These are phyloP conservation scores for Acer saccharum DNA, from an alignment of 345 rosid genomes.

Conservation along the genomic window DNA sequence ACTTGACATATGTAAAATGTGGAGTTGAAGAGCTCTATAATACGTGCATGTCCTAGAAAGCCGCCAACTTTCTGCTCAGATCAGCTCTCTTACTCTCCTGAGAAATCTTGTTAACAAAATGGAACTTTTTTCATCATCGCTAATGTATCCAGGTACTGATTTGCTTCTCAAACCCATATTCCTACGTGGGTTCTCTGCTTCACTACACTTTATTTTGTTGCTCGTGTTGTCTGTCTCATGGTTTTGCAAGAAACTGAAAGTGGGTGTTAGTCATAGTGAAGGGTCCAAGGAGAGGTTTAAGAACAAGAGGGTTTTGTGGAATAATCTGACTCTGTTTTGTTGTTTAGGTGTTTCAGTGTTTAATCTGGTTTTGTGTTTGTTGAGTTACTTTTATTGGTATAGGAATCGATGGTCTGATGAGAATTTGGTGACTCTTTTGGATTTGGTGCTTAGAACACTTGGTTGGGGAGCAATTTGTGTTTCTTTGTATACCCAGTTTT, in stretches of 20 bases:
- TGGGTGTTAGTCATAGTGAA: conserved; percentile 15
- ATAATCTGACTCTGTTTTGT: conserved; percentile 48
- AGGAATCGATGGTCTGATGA: conserved; percentile 55
- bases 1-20: no score
- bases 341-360: conserved; percentile 52
- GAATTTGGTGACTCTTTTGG: conserved; percentile 48
- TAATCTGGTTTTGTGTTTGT: conserved; percentile 44
- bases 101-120: no score
- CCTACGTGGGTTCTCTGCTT: conserved; percentile 41
- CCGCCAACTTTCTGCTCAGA: no score
- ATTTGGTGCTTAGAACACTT: conserved; percentile 55
- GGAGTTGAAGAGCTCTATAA: no score
- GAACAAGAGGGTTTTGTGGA: conserved; percentile 22
- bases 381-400: conserved; percentile 38
- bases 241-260: conserved; percentile 35
- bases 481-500: conserved; percentile 31
- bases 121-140: background rate
- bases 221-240: conserved; percentile 34
- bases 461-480: conserved; percentile 61
- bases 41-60: no score
- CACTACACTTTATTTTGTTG: conserved; percentile 48
- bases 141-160: conserved; percentile 27
- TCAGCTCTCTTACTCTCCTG: no score
- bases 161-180: conserved; percentile 45
- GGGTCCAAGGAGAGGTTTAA: conserved; percentile 25